A percentile compares a stretch with the other conserved stretches of the same genome.
Evolutionary conservation across 2,329 filamentous ascomycete genomes (phyloP).

Genomic region (Neospermospora avenae): DNA sequence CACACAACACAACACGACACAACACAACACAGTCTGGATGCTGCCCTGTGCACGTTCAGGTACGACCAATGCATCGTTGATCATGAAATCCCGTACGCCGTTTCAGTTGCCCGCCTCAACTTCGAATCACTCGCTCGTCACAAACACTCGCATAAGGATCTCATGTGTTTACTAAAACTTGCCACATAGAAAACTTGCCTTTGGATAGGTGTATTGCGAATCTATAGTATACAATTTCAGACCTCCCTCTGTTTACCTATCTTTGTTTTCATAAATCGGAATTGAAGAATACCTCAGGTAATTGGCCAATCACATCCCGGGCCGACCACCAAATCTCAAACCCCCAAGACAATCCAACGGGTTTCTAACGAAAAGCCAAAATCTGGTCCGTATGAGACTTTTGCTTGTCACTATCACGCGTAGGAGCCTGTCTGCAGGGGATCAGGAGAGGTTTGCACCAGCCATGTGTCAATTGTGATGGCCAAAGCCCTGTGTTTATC

Average conservation of each 20-base stretch:
- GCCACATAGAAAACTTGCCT: too few species aligned
- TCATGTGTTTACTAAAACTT: background rate
- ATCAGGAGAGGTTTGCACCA: constrained; percentile 5
- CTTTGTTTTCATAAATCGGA: background rate
- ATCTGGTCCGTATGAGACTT: background rate
- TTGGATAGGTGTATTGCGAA: too few species aligned
- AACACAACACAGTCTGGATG: background rate
- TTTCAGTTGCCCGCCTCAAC: background rate
- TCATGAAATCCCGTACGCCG: too few species aligned
- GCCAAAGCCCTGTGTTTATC: constrained; percentile 7
- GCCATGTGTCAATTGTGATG: constrained; percentile 10
- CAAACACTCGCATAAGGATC: background rate
- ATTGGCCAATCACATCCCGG: constrained; percentile 15
- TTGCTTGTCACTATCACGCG: constrained; percentile 3
- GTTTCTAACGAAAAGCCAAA: background rate
- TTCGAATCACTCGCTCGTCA: background rate
- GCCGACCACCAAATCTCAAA: constrained; percentile 11
- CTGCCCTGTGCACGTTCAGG: background rate
- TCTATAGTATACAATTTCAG: too few species aligned
- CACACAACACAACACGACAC: background rate
- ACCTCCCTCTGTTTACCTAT: background rate
- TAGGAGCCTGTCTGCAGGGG: constrained; percentile 4
- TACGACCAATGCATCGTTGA: background rate
- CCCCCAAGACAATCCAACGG: constrained; percentile 11
- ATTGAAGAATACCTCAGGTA: background rate